These are phyloP conservation scores for Eucalyptus pauciflora DNA, from an alignment of 345 rosid species.

Conservation along the genomic window DNA sequence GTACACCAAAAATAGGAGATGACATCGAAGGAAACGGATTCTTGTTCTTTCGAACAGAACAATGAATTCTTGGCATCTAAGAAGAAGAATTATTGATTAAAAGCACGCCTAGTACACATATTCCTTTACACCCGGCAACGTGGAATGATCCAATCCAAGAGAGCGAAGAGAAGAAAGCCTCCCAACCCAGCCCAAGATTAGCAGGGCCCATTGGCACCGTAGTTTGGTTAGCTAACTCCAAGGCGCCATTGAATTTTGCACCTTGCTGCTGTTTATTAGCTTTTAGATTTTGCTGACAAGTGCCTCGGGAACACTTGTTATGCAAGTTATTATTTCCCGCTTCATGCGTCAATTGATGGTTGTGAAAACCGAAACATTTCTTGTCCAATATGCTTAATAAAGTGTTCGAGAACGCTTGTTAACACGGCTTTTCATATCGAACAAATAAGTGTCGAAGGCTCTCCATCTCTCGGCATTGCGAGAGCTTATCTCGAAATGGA, in stretches of 20 bases:
- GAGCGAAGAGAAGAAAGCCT: neutral
- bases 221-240: neutral
- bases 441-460: neutral
- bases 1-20: neutral
- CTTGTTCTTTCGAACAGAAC: neutral
- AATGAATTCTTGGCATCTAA: neutral
- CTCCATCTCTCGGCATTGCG: neutral
- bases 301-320: neutral
- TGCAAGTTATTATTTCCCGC: neutral
- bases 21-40: neutral
- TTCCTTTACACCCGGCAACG: neutral
- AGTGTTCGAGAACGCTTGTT: neutral
- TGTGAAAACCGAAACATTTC: neutral
- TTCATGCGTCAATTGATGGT: neutral
- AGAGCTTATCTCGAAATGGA: neutral
- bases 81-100: neutral
- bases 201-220: neutral
- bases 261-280: neutral
- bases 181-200: neutral
- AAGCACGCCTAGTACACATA: neutral
- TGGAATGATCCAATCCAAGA: neutral
- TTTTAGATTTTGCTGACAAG: neutral
- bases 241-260: neutral
- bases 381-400: neutral
- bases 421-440: neutral